Conservation (phyloP, 768 basidiomycete genomes). For the Russula compacta region DNA sequence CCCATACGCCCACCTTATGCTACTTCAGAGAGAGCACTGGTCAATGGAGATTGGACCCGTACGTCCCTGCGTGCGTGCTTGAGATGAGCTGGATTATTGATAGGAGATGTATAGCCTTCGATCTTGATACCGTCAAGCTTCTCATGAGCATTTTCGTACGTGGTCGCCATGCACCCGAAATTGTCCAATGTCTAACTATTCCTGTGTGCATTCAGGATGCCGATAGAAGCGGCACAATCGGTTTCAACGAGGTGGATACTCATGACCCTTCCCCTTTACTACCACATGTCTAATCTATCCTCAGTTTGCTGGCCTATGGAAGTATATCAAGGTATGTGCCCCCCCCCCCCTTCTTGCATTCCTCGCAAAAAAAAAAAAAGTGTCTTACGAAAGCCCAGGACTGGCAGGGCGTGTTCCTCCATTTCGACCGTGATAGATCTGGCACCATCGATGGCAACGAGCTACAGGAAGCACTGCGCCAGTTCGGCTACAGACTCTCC, state of each 20-base stretch:
- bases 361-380: not conserved
- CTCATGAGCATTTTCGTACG: conserved; percentile 75
- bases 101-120: conserved; percentile 46
- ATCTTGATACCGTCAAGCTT: conserved; percentile 79
- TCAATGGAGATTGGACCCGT: conserved; percentile 73
- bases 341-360: not conserved
- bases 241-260: conserved; percentile 57
- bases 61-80: conserved; percentile 26
- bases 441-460: conserved; percentile 69
- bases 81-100: not conserved
- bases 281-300: conserved; percentile 12
- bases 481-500: conserved; percentile 72
- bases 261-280: not conserved
- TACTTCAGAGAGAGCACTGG: conserved; percentile 35
- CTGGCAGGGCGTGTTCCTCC: conserved; percentile 77
- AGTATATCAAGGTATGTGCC: conserved; percentile 55
- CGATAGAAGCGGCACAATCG: conserved; percentile 70
- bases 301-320: conserved; percentile 69
- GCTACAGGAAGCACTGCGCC: conserved; percentile 55
- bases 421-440: conserved; percentile 78
- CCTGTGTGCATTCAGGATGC: conserved; percentile 38
- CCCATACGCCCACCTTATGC: not conserved
- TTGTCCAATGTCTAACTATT: not conserved
- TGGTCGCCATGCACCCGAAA: not conserved
- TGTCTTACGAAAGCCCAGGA: conserved; percentile 34